These are phyloP conservation scores for Metschnikowia matae DNA, from an alignment of 805 yeast genomes.

Conservation along the genomic window DNA sequence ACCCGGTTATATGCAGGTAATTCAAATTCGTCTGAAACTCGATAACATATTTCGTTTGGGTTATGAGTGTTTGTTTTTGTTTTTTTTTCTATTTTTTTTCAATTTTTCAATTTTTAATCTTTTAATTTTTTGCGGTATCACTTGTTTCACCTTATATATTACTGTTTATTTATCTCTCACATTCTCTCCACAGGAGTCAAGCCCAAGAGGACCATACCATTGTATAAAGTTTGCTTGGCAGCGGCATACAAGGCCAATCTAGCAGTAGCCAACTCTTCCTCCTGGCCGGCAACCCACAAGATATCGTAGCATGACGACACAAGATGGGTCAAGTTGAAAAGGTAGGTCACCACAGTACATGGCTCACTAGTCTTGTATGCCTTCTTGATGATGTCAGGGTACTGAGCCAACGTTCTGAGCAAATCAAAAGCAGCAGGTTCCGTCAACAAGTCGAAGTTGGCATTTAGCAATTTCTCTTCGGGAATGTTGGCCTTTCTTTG, in stretches of 20 bases:
- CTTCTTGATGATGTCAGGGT: slow-evolving; percentile 83
- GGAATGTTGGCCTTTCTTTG: slow-evolving; percentile 69
- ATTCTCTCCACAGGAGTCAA: slow-evolving; percentile 98
- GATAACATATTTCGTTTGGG: background rate
- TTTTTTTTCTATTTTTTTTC: background rate
- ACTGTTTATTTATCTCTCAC: slow-evolving; percentile 39
- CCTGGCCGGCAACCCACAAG: slow-evolving; percentile 96
- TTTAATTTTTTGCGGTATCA: no score
- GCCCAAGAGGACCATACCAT: slow-evolving; percentile 87
- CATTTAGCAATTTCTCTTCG: slow-evolving; percentile 40
- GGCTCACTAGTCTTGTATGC: slow-evolving; percentile 88
- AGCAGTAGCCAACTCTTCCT: slow-evolving; percentile 77
- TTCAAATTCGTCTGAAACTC: background rate
- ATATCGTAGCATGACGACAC: slow-evolving; percentile 95
- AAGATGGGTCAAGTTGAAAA: slow-evolving; percentile 87
- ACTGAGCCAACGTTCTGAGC: slow-evolving; percentile 76
- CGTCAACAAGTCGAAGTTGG: slow-evolving; percentile 57
- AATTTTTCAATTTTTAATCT: no score
- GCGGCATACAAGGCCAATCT: slow-evolving; percentile 88
- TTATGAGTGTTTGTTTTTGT: background rate
- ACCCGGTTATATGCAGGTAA: background rate
- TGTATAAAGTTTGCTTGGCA: slow-evolving; percentile 83
- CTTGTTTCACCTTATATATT: background rate
- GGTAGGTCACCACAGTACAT: slow-evolving; percentile 86
- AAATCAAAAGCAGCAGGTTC: slow-evolving; percentile 71